phyloP scores from a whole-genome alignment of 2,329 filamentous ascomycete genomes.

The Xylaria sp. region DNA sequence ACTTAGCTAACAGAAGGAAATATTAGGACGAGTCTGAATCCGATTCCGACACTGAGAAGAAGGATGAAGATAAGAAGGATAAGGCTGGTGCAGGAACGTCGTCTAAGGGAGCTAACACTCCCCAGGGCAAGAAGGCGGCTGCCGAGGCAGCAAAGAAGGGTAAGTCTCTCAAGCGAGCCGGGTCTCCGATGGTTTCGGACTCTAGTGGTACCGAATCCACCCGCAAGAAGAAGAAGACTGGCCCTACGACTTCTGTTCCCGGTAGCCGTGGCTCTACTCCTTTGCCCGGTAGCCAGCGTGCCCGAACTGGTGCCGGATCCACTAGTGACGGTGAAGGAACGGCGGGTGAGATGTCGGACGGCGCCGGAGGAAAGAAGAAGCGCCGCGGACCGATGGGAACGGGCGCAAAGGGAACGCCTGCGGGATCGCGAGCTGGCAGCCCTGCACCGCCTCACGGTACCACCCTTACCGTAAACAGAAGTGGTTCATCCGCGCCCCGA shows the following conservation, averaged over 20 bases:
- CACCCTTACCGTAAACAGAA: slow-evolving; percentile 30
- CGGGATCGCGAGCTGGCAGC: slow-evolving; percentile 64
- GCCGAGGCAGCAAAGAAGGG: slow-evolving; percentile 55
- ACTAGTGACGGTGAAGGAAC: slow-evolving; percentile 75
- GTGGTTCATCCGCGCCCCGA: slow-evolving; percentile 21
- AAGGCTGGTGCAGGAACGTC: slow-evolving; percentile 60
- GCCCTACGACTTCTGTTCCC: slow-evolving; percentile 45
- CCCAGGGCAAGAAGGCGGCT: slow-evolving; percentile 51
- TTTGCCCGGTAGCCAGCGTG: slow-evolving; percentile 48
- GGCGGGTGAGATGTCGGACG: slow-evolving; percentile 67
- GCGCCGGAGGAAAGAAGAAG: slow-evolving; percentile 56
- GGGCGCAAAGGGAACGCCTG: slow-evolving; percentile 54
- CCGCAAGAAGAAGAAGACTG: slow-evolving; percentile 74
- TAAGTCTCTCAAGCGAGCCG: slow-evolving; percentile 76
- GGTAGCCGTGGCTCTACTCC: slow-evolving; percentile 61
- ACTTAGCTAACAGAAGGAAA: slow-evolving; percentile 27
- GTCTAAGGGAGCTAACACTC: slow-evolving; percentile 68
- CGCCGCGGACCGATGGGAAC: slow-evolving; percentile 46
- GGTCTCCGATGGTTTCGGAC: slow-evolving; percentile 86
- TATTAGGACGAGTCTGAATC: slow-evolving; percentile 44
- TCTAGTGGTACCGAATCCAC: slow-evolving; percentile 89
- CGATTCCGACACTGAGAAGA: slow-evolving; percentile 52
- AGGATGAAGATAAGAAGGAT: slow-evolving; percentile 63
- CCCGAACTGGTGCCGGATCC: slow-evolving; percentile 56
- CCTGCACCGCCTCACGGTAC: slow-evolving; percentile 51